phyloP scores from a whole-genome alignment of 2,329 filamentous ascomycete genomes.

The Nannizziopsis barbatae region DNA sequence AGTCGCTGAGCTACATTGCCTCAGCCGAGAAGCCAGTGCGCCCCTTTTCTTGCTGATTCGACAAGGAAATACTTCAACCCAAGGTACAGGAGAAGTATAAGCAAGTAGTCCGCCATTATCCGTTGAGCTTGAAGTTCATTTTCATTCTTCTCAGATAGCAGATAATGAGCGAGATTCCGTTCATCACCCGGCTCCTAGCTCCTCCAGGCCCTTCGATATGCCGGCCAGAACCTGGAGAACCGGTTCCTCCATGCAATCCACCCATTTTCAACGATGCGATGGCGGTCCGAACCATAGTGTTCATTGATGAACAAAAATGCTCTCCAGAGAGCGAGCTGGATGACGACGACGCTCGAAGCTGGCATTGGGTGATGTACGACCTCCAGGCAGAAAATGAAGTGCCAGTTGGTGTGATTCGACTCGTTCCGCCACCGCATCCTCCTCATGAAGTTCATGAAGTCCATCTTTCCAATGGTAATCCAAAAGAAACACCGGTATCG shows the following conservation, averaged over 20 bases:
- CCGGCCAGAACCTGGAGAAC: slow-evolving; percentile 21
- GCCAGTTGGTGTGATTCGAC: slow-evolving; percentile 64
- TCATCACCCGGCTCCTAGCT: slow-evolving; percentile 15
- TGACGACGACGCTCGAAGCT: slow-evolving; percentile 63
- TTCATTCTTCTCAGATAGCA: too few species aligned
- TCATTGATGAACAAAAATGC: slow-evolving; percentile 47
- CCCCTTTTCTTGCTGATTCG: too few species aligned
- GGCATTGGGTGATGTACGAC: slow-evolving; percentile 81
- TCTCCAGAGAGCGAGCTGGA: slow-evolving; percentile 63
- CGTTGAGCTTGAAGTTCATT: too few species aligned
- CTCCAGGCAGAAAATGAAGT: slow-evolving; percentile 33
- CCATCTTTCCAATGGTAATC: slow-evolving; percentile 22
- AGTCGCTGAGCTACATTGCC: too few species aligned
- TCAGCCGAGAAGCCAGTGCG: too few species aligned
- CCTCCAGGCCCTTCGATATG: slow-evolving; percentile 20
- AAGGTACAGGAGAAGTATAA: too few species aligned
- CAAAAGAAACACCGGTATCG: slow-evolving; percentile 4
- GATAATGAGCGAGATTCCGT: background rate
- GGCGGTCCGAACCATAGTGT: slow-evolving; percentile 47
- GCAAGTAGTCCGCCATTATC: too few species aligned
- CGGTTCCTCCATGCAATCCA: slow-evolving; percentile 30
- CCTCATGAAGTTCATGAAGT: slow-evolving; percentile 53
- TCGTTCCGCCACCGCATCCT: slow-evolving; percentile 69
- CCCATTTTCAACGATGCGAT: slow-evolving; percentile 50
- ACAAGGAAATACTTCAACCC: too few species aligned